Conservation (phyloP, 2,329 filamentous ascomycete species). For the Sporothrix phasma region DNA sequence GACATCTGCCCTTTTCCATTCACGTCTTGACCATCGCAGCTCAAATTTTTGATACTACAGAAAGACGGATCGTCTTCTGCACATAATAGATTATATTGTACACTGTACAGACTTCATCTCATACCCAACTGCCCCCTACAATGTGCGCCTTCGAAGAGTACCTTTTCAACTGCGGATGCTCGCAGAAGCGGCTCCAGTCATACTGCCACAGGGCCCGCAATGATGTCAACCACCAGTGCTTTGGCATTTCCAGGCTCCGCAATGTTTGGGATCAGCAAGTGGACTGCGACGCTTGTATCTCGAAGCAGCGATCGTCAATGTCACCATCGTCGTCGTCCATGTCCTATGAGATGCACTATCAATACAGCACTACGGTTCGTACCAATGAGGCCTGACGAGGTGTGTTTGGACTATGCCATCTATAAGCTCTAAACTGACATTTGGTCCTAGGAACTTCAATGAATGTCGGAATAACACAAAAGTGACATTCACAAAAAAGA, state of each 20-base stretch:
- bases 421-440: too few species aligned
- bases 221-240: conserved; percentile 59
- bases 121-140: conserved; percentile 16
- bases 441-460: not conserved
- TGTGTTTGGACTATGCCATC: not conserved
- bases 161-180: conserved; percentile 55
- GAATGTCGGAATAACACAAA: not conserved
- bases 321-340: not conserved
- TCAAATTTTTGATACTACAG: too few species aligned
- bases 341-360: not conserved
- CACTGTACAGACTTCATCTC: not conserved
- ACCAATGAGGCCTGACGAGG: not conserved
- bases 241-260: conserved; percentile 54
- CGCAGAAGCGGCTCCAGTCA: conserved; percentile 47
- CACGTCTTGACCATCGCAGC: too few species aligned
- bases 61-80: too few species aligned
- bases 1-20: too few species aligned
- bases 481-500: not conserved
- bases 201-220: conserved; percentile 70
- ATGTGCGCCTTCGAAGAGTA: conserved; percentile 69
- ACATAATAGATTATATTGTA: too few species aligned
- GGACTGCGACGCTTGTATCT: conserved; percentile 34
- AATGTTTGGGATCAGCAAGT: conserved; percentile 48
- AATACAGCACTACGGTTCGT: not conserved
- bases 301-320: not conserved